Evolutionary conservation across 768 basidiomycete species (phyloP), one percentile per base, ranked within the genome.

Genomic region (Termitomyces sp.): DNA sequence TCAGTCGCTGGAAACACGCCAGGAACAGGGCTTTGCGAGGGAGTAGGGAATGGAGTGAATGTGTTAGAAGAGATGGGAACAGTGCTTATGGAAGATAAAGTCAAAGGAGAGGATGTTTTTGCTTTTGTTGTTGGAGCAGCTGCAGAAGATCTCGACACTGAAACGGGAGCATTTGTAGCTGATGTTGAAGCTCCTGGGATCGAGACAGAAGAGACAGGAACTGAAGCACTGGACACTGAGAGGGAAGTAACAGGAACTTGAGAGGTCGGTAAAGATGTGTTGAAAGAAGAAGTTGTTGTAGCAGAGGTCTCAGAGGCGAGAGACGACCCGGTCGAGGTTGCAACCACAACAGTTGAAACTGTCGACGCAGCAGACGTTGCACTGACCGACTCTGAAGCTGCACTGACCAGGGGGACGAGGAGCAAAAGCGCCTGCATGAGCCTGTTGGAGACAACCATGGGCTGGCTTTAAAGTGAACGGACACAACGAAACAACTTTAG

Each of bases 21-120:
- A 0, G 80, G 74, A 48, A 81, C 68, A 7, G 87, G 76, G 0
- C 70, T 60, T 52, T 82, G 77, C 0, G 81, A 77, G 15, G 87
- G 84, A 14, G 79, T 74, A 1, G 87, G 84, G 73, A 79, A 86
- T 3, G 84, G 77, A 12, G 76, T 68, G 73, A 88, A 65, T 40
- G 61, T 58, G 55, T 57, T 47, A 28, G 56, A 54, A 56, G 59
- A 57, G 57, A 62, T 55, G 19, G 59, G 50, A 40, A 56, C 42
- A 3, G 48, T 55, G 48, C 32, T 55, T n/a, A 55, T 55, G 21
- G 41, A 49, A 21, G 57, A 52, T 26, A 55, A 53, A 24, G 59
- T 54, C 5, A 49, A 52, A 37, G 58, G 48, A 22, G 45, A 49
- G 22, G 55, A 24, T 1, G 58, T 40, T 21, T 48, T 40, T 40